Evolutionary conservation across 208 protist species (phyloP).

Genomic region (Blastocrithidia nonstop): DNA sequence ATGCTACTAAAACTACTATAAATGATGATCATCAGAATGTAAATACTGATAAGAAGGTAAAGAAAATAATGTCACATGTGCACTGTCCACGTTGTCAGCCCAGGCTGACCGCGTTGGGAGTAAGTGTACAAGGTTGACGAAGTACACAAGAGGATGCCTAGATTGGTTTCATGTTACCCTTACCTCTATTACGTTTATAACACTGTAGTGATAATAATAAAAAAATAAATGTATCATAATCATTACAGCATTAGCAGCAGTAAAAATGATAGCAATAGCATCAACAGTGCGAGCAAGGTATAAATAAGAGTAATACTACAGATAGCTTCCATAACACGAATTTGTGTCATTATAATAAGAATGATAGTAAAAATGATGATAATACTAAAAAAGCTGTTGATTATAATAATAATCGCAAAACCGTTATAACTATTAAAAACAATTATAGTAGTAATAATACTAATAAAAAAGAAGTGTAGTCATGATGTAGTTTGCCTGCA

Average conservation of each 20-base stretch:
- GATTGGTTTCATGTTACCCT: conserved; percentile 40
- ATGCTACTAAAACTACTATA: no score
- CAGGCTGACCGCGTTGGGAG: conserved; percentile 25
- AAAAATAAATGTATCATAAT: neutral
- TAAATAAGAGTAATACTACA: no score
- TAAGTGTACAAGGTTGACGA: conserved; percentile 67
- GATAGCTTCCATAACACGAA: no score
- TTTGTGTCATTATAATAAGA: no score
- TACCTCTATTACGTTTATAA: conserved; percentile 13
- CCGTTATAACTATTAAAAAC: neutral
- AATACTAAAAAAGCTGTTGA: neutral
- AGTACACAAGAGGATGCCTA: conserved; percentile 67
- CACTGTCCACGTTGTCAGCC: no score
- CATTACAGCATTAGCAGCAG: neutral
- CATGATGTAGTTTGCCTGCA: no score
- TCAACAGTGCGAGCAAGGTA: no score
- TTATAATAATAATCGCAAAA: neutral
- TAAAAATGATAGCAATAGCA: neutral
- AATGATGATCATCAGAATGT: no score
- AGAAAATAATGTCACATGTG: no score
- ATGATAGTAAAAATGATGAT: no score
- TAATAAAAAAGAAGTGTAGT: no score
- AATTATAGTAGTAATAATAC: neutral
- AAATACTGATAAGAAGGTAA: no score
- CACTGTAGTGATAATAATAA: neutral